A percentile compares a stretch with the other conserved stretches of the same genome.
Evolutionary conservation across 768 basidiomycete genomes (phyloP).

Genomic region (Suillus subaureus): DNA sequence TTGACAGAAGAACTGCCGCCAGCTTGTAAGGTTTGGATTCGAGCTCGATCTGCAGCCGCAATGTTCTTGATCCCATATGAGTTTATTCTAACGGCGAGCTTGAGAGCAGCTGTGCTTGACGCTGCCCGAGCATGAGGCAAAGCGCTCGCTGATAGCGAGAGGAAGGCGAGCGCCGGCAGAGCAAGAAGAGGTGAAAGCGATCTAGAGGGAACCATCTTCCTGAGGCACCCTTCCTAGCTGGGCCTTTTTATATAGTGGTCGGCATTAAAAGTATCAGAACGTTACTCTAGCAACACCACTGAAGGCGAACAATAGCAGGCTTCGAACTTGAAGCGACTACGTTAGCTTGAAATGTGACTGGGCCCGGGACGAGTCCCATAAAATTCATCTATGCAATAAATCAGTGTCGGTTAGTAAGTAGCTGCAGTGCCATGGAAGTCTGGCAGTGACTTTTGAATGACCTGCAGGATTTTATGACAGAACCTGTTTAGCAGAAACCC

Average conservation of each 20-base stretch:
- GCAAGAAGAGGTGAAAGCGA: conserved; percentile 2
- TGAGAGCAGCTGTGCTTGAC: background rate
- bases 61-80: background rate
- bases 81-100: conserved; percentile 9
- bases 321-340: background rate
- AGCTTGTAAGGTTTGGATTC: background rate
- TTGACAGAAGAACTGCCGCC: conserved; percentile 5
- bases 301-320: background rate
- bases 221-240: background rate
- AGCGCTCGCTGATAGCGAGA: background rate
- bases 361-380: background rate
- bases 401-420: background rate
- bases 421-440: background rate
- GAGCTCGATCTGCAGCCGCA: conserved; percentile 7
- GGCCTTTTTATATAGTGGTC: background rate
- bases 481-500: background rate
- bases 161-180: conserved; percentile 2
- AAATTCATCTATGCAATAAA: background rate
- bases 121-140: conserved; percentile 1
- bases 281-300: background rate
- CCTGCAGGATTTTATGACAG: background rate
- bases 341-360: too few relatives aligned
- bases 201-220: conserved; percentile 10
- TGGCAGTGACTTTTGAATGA: background rate
- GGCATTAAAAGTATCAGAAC: too few relatives aligned